Base-by-base conservation (phyloP, 345 rosid species). In the Viola odorata region DNA sequence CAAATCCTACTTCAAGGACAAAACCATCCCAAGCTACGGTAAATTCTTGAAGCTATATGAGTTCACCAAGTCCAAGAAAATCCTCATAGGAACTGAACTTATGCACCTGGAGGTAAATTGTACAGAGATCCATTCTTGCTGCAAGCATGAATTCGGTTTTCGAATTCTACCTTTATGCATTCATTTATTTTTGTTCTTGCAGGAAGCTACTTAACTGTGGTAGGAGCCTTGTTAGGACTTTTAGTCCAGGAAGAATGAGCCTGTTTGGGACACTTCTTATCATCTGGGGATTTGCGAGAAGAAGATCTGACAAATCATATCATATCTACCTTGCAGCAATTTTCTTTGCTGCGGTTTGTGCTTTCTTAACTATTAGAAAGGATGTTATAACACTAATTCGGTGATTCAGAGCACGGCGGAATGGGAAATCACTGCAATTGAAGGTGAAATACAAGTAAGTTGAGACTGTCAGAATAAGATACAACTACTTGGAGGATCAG, bases 161-260 rank as follows among this genome's bases (percentile, higher is more conserved):
- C 32, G 2, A 23, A 23, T 23, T 23, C 32, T 23, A 23, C 32
- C 32, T 23, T 23, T 23, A 23, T 23, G 1, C 32, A 23, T 23
- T 23, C 2, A 23, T 23, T 23, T 23, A 23, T 23, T 23, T 23
- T 23, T 23, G 32, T 23, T 23, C 41, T 57, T 55, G 90, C 88
- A 17, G 96, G 98, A 36, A 71, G 94, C 75, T 85, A 82, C 72
- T 69, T 92, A 55, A 73, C 77, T 61, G 84, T 89, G n/a, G 83
- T 77, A 9, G 98, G 94, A 71, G 88, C 96, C 53, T 45, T 81
- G 12, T 47, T 85, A 4, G 77, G 86, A 65, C 58, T 81, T 9
- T 1, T 81, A 79, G 73, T 54, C 78, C 73, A 8, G 85, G 74
- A 2, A 80, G 94, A 55, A 65, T 87, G 62, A 82, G 86, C 77